Evolutionary conservation across 495 filamentous ascomycete genomes (phyloP).

Genomic region (Penicillium alfredii): DNA sequence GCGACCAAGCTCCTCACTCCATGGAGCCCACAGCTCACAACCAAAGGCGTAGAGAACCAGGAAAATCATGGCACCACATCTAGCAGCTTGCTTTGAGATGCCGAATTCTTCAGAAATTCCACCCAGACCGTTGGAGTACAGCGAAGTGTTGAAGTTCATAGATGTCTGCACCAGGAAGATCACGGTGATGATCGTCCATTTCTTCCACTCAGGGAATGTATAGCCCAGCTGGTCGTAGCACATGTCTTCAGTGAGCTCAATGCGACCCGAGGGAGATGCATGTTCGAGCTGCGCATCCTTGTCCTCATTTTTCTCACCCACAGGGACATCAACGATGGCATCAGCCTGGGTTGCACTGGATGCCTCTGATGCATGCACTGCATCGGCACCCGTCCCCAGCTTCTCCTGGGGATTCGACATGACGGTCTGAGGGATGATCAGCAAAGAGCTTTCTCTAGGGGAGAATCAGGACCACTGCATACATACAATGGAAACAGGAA

Average conservation of each 20-base stretch:
- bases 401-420: constrained; percentile 19
- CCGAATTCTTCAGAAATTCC: constrained; percentile 46
- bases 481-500: no score
- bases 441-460: no score
- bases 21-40: constrained; percentile 62
- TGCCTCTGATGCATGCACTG: constrained; percentile 27
- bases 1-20: constrained; percentile 58
- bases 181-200: constrained; percentile 57
- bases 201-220: constrained; percentile 43
- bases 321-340: constrained; percentile 12
- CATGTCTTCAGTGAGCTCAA: constrained; percentile 50
- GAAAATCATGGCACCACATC: constrained; percentile 53
- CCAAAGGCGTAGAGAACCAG: constrained; percentile 58
- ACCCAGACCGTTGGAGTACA: constrained; percentile 49
- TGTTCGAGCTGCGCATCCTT: constrained; percentile 27
- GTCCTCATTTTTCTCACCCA: constrained; percentile 22
- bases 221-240: constrained; percentile 54
- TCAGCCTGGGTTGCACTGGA: constrained; percentile 35
- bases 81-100: constrained; percentile 46
- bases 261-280: constrained; percentile 23
- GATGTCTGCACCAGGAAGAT: constrained; percentile 54
- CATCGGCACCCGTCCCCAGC: constrained; percentile 19
- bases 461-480: no score
- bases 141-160: constrained; percentile 54
- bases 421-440: no score